Base-by-base conservation (phyloP, 768 basidiomycete genomes). In the Boletus huronensis region DNA sequence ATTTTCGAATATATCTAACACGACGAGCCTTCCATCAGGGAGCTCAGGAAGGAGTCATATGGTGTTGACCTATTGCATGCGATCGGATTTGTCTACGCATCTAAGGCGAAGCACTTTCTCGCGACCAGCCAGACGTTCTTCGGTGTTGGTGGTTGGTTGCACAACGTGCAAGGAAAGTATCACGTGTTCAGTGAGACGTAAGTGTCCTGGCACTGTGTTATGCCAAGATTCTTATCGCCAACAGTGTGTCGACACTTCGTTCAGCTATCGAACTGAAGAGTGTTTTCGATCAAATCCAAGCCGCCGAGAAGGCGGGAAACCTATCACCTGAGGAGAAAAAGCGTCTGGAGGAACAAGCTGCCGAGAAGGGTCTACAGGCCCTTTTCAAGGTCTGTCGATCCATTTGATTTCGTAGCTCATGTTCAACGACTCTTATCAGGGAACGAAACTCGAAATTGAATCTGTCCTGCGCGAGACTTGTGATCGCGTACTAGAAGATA, bases 141-240 rank as follows among this genome's bases (percentile, higher is more conserved):
- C 46, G 93, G 93, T 26, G 86, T 96, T 16, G 93, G 93, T 13
- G 93, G 93, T 7, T 96, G 93, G 93, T 68, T 95, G 54, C 93
- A 95, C 69, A 91, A 91, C 52, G 90, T 93, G 3, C 90, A 92
- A 68, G 90, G 89, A 13, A 93, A 92, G 73, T 94, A 93, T 47
- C 92, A 95, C 64, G 88, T 94, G 17, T 90, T 96, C 71, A 93
- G 90, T 67, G 92, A 94, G 75, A 93, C 91, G 89, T 90, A 58
- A 61, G 89, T 77, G 35, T 54, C n/a, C 26, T 19, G 43, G 26
- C 9, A 36, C 43, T 17, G 48, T 44, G 31, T 31, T 8, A 26
- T 40, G 10, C 19, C 29, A 48, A 17, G 45, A 43, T 25, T 40
- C 56, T 59, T n/a, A 58, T 35, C 38, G 23, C 34, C 31, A 45